A percentile compares a stretch with the other conserved stretches of the same genome.
Evolutionary conservation across 306 rosid genomes (phyloP).

Genomic region (Cicer arietinum): DNA sequence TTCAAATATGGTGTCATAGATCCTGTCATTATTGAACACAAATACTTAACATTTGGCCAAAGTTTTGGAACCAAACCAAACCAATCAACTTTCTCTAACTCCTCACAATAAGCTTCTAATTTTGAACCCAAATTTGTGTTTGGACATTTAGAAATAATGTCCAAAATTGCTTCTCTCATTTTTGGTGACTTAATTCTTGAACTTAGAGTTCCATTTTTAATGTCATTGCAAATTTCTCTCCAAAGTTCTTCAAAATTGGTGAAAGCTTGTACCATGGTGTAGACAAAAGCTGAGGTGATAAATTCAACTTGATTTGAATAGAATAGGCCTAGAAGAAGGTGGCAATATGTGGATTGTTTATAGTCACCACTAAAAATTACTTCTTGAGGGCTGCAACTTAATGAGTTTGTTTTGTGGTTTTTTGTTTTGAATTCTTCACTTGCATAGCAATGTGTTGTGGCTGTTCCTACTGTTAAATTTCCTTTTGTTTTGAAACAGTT

Average conservation of each 20-base stretch:
- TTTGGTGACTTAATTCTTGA: constrained; percentile 53
- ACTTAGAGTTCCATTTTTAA: constrained; percentile 56
- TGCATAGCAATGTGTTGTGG: constrained; percentile 90
- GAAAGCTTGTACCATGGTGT: constrained; percentile 77
- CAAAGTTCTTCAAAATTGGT: constrained; percentile 68
- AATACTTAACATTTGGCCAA: constrained; percentile 91
- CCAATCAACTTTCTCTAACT: constrained; percentile 64
- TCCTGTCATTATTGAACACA: constrained; percentile 91
- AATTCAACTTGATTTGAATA: constrained; percentile 73
- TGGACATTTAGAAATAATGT: constrained; percentile 50
- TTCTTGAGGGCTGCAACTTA: constrained; percentile 87
- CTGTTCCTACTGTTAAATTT: constrained; percentile 77
- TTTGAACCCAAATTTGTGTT: constrained; percentile 60
- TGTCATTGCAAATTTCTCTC: constrained; percentile 69
- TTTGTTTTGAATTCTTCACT: constrained; percentile 89
- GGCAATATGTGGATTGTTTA: constrained; percentile 84
- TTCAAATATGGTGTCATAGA: constrained; percentile 85
- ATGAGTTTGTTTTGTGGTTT: constrained; percentile 69
- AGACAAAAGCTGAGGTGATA: constrained; percentile 81
- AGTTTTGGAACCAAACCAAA: constrained; percentile 67
- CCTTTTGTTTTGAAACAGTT: constrained; percentile 75
- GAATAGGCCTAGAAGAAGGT: constrained; percentile 86
- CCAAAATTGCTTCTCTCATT: constrained; percentile 62
- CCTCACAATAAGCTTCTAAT: constrained; percentile 57
- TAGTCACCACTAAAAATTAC: constrained; percentile 82